These are phyloP conservation scores for Xylariomycetidae sp. DNA, from an alignment of 2,329 filamentous ascomycete species.

Conservation along the genomic window DNA sequence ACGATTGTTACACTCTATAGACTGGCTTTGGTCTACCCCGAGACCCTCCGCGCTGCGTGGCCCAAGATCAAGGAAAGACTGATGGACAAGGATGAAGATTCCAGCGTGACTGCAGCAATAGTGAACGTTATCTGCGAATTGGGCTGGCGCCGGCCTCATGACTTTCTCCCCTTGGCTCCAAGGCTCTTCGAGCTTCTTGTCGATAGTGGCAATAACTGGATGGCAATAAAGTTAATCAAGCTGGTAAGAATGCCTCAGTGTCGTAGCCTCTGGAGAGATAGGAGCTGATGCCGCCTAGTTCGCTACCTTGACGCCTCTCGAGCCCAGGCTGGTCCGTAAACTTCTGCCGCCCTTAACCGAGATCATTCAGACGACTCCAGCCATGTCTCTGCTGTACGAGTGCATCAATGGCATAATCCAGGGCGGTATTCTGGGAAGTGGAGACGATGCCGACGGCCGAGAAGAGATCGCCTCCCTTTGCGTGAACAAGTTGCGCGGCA, in stretches of 20 bases:
- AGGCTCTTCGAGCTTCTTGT: slow-evolving; percentile 88
- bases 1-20: slow-evolving; percentile 91
- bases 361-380: slow-evolving; percentile 88
- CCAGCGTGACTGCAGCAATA: slow-evolving; percentile 90
- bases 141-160: slow-evolving; percentile 86
- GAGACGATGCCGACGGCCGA: slow-evolving; percentile 71
- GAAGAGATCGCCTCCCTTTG: slow-evolving; percentile 91
- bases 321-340: slow-evolving; percentile 87
- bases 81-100: slow-evolving; percentile 83
- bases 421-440: slow-evolving; percentile 82
- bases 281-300: slow-evolving; percentile 52
- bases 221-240: slow-evolving; percentile 99
- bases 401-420: slow-evolving; percentile 99
- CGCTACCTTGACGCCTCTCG: slow-evolving; percentile 85
- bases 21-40: slow-evolving; percentile 90
- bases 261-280: slow-evolving; percentile 5
- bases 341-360: slow-evolving; percentile 84
- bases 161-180: slow-evolving; percentile 88
- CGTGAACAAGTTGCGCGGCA: slow-evolving; percentile 85
- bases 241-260: slow-evolving; percentile 57
- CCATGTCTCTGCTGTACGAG: slow-evolving; percentile 97
- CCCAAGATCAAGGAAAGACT: slow-evolving; percentile 94
- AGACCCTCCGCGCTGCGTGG: slow-evolving; percentile 88
- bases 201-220: slow-evolving; percentile 95
- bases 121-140: slow-evolving; percentile 96